Percentiles rank a stretch among this genome's conserved stretches.
These are phyloP conservation scores for Exophiala sp. DNA, from an alignment of 2,329 filamentous ascomycete species.

Conservation along the genomic window DNA sequence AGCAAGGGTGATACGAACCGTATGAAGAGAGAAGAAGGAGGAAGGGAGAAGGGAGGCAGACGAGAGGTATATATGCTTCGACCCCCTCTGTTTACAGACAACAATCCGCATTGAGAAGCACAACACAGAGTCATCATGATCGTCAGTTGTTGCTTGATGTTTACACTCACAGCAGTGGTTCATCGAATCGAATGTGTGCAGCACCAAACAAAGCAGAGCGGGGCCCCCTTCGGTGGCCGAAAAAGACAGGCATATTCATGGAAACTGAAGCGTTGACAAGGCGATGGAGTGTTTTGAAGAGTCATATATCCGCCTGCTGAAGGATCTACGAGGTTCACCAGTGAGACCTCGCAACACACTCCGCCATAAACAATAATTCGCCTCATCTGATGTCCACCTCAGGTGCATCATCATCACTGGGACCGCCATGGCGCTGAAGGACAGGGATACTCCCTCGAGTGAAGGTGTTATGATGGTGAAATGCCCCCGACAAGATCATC, in stretches of 20 bases:
- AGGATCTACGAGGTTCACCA: too few relatives aligned
- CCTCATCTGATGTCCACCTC: too few relatives aligned
- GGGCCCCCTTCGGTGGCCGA: background rate
- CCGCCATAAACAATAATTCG: too few relatives aligned
- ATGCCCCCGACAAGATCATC: too few relatives aligned
- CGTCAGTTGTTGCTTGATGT: background rate
- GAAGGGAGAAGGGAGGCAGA: background rate
- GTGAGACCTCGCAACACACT: too few relatives aligned
- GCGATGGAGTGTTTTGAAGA: background rate
- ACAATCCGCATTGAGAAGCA: background rate
- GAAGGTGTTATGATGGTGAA: too few relatives aligned
- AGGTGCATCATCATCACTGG: too few relatives aligned
- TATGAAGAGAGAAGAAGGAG: background rate
- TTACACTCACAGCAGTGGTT: background rate
- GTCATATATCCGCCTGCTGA: background rate
- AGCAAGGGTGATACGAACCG: slow-evolving; percentile 4
- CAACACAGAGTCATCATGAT: background rate
- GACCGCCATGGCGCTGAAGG: too few relatives aligned
- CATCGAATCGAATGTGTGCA: background rate
- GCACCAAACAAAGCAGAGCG: background rate
- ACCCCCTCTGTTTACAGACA: background rate
- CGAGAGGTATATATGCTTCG: background rate
- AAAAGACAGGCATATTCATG: background rate
- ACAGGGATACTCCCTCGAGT: too few relatives aligned
- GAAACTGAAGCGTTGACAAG: background rate